phyloP scores from a whole-genome alignment of 73 alveolate species.

The Paramecium primaurelia region DNA sequence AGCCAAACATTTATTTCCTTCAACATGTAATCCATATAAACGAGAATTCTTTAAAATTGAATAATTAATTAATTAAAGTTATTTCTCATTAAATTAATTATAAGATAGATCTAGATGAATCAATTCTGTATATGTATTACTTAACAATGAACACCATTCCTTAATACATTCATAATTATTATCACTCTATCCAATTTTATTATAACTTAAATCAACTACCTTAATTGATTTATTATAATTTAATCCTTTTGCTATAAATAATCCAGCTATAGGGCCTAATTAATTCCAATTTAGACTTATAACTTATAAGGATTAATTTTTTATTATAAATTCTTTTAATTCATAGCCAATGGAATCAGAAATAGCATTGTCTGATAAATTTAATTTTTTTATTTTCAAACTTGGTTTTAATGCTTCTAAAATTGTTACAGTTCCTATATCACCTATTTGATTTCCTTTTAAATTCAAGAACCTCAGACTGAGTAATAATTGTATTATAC shows the following conservation, averaged over 20 bases:
- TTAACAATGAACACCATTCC: background rate
- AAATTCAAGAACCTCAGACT: background rate
- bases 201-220: background rate
- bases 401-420: background rate
- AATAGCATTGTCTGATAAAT: background rate
- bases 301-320: background rate
- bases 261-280: background rate
- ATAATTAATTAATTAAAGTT: background rate
- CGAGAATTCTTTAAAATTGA: background rate
- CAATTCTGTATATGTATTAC: background rate
- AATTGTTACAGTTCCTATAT: background rate
- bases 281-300: conserved; percentile 4
- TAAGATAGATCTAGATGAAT: background rate
- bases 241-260: background rate
- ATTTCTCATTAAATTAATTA: background rate
- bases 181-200: background rate
- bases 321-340: background rate
- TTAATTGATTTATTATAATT: background rate
- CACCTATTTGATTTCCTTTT: conserved; percentile 4
- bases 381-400: background rate
- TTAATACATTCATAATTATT: background rate
- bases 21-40: background rate
- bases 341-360: background rate
- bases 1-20: conserved; percentile 28
- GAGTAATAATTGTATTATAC: background rate